Percentiles rank a stretch among this genome's conserved stretches.
phyloP scores from a whole-genome alignment of 2,329 filamentous ascomycete genomes.

The Erysiphe pisi region DNA sequence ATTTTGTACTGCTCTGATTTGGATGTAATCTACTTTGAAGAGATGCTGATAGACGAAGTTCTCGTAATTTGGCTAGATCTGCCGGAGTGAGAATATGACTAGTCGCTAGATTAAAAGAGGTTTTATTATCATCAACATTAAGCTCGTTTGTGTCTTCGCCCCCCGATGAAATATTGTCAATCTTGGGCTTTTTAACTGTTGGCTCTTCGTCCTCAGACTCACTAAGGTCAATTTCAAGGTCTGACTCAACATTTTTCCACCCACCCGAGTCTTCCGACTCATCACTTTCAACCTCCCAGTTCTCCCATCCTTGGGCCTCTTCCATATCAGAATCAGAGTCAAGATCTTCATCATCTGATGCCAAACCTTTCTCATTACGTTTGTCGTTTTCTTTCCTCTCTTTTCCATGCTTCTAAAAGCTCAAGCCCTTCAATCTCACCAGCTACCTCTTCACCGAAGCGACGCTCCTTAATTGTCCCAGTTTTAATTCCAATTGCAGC shows the following conservation, averaged over 20 bases:
- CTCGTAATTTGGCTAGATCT: constrained; percentile 86
- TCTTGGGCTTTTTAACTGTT: constrained; percentile 53
- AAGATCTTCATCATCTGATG: constrained; percentile 47
- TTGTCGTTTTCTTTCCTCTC: constrained; percentile 70
- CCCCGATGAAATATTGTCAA: constrained; percentile 38
- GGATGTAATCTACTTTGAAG: constrained; percentile 50
- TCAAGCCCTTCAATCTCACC: constrained; percentile 89
- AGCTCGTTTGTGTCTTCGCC: constrained; percentile 39
- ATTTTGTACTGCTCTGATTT: constrained; percentile 37
- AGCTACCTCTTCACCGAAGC: constrained; percentile 69
- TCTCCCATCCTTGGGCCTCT: constrained; percentile 33
- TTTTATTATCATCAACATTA: constrained; percentile 40
- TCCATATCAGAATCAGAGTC: constrained; percentile 44
- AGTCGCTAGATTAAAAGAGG: constrained; percentile 65
- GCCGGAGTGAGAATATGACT: constrained; percentile 90
- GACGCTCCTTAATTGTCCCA: constrained; percentile 63
- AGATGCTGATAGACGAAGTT: constrained; percentile 64
- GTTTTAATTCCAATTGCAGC: constrained; percentile 70
- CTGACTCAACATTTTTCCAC: constrained; percentile 83
- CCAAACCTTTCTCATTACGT: constrained; percentile 54
- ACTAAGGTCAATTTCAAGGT: constrained; percentile 65
- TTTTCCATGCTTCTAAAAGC: constrained; percentile 84
- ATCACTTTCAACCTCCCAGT: constrained; percentile 39
- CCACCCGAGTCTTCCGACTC: constrained; percentile 64
- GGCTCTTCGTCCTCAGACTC: constrained; percentile 67